Evolutionary conservation across 2,329 filamentous ascomycete genomes (phyloP).

Genomic region (Lachnum nothofagi): DNA sequence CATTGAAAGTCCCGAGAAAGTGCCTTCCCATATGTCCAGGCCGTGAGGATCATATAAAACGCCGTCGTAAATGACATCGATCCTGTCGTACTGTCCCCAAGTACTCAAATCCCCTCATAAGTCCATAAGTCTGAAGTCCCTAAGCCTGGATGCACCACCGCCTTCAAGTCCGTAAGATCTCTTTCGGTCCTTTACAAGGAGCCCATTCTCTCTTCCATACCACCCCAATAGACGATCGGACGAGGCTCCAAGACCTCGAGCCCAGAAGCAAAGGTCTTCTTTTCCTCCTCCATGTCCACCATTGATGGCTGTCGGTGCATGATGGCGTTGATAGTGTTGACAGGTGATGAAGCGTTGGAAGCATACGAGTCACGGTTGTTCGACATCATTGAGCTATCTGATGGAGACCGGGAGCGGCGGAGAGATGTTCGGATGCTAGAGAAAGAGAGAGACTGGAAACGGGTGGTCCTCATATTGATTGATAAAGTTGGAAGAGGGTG

Average conservation of each 20-base stretch:
- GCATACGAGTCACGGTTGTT: slow-evolving; percentile 35
- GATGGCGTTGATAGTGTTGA: slow-evolving; percentile 53
- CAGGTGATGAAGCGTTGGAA: slow-evolving; percentile 39
- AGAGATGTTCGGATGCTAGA: slow-evolving; percentile 51
- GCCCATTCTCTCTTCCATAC: slow-evolving; percentile 55
- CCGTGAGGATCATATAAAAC: slow-evolving; percentile 16
- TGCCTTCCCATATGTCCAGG: slow-evolving; percentile 11
- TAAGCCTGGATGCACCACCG: background rate
- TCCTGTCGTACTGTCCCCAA: slow-evolving; percentile 17
- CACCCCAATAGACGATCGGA: slow-evolving; percentile 59
- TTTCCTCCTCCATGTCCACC: slow-evolving; percentile 54
- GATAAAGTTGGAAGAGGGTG: slow-evolving; percentile 1
- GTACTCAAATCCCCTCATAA: background rate
- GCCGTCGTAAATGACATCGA: slow-evolving; percentile 20
- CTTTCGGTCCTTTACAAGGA: slow-evolving; percentile 16
- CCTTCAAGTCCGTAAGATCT: background rate
- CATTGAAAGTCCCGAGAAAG: slow-evolving; percentile 6
- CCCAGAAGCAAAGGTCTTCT: slow-evolving; percentile 46
- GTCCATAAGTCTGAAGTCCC: background rate
- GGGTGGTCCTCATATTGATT: slow-evolving; percentile 29
- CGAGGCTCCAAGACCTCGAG: slow-evolving; percentile 56
- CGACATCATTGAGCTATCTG: slow-evolving; percentile 27
- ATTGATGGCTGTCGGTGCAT: slow-evolving; percentile 55
- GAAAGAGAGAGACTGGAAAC: slow-evolving; percentile 40
- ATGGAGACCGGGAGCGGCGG: slow-evolving; percentile 44